phyloP scores from a whole-genome alignment of 768 basidiomycete species.

The Hysterangium stoloniferum region DNA sequence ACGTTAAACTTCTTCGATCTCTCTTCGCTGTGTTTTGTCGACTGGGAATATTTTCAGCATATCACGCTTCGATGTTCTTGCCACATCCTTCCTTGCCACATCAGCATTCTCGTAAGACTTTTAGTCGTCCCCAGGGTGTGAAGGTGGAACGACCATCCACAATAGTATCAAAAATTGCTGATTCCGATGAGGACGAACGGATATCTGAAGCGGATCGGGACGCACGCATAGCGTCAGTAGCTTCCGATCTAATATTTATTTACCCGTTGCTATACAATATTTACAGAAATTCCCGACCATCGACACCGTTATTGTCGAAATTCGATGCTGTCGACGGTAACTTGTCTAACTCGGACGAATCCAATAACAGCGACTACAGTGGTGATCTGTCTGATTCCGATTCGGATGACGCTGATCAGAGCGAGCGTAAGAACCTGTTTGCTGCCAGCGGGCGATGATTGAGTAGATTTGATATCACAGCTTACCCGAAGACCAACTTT shows the following conservation, averaged over 20 bases:
- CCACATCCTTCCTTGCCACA: constrained; percentile 15
- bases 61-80: constrained; percentile 18
- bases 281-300: constrained; percentile 46
- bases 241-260: background rate
- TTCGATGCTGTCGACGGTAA: constrained; percentile 32
- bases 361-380: constrained; percentile 35
- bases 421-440: background rate
- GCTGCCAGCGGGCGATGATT: background rate
- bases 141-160: background rate
- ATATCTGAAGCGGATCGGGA: constrained; percentile 63
- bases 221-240: constrained; percentile 58
- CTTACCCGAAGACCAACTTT: background rate
- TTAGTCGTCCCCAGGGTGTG: background rate
- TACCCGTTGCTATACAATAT: background rate
- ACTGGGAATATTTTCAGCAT: background rate
- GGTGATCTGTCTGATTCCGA: constrained; percentile 33
- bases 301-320: constrained; percentile 26
- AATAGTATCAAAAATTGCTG: constrained; percentile 24
- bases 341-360: constrained; percentile 66
- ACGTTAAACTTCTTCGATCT: background rate
- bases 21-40: background rate
- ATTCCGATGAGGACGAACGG: constrained; percentile 59
- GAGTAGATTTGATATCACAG: background rate
- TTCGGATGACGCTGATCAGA: background rate
- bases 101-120: background rate